A percentile compares a stretch with the other conserved stretches of the same genome.
phyloP scores from a whole-genome alignment of 352 stramenopile genomes.

The Globisporangium radiosum region DNA sequence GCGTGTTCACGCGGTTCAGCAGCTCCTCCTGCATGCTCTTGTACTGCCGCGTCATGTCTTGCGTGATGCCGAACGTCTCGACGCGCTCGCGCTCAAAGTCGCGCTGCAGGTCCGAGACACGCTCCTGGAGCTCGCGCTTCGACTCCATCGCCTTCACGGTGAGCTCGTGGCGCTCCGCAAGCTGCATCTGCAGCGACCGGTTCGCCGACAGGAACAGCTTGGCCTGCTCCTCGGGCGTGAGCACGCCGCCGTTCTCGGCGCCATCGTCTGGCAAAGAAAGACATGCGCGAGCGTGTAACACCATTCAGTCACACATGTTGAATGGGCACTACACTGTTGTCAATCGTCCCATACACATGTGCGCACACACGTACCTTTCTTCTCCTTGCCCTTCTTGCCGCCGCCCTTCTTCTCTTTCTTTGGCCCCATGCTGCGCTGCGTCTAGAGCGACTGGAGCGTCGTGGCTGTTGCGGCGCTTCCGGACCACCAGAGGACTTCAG shows the following conservation, averaged over 20 bases:
- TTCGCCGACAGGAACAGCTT: slow-evolving; percentile 83
- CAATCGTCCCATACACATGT: no score
- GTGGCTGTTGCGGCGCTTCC: no score
- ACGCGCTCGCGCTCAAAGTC: slow-evolving; percentile 84
- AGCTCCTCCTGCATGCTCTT: slow-evolving; percentile 95
- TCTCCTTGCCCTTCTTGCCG: slow-evolving; percentile 61
- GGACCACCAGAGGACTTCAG: no score
- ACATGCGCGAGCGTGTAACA: no score
- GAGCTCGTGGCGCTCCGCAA: slow-evolving; percentile 84
- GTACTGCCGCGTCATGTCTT: slow-evolving; percentile 96
- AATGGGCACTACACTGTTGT: neutral
- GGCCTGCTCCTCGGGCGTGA: slow-evolving; percentile 76
- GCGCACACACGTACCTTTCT: slow-evolving; percentile 40
- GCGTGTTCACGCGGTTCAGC: slow-evolving; percentile 76
- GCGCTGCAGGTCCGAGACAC: slow-evolving; percentile 72
- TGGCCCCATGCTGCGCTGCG: slow-evolving; percentile 28
- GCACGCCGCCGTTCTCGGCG: slow-evolving; percentile 61
- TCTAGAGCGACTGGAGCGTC: neutral
- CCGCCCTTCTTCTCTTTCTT: slow-evolving; percentile 69
- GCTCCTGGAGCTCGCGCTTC: slow-evolving; percentile 81
- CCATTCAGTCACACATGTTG: no score
- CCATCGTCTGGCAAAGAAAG: slow-evolving; percentile 38
- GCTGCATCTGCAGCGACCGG: slow-evolving; percentile 84
- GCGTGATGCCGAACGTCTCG: slow-evolving; percentile 90
- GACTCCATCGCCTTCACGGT: slow-evolving; percentile 82